These are phyloP conservation scores for Xylaria arbuscula DNA, from an alignment of 2,329 filamentous ascomycete species.

Conservation along the genomic window DNA sequence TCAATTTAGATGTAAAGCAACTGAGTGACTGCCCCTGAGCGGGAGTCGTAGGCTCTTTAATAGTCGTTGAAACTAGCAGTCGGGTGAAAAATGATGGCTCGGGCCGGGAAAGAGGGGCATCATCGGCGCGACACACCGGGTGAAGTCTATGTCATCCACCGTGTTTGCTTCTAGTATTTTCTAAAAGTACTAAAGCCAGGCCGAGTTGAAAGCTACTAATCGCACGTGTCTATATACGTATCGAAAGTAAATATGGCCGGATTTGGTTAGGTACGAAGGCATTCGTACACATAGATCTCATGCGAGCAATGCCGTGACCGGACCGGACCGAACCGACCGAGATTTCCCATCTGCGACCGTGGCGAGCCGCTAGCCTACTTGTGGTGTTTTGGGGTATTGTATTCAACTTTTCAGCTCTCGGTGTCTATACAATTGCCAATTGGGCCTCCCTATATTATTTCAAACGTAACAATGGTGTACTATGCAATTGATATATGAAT, in stretches of 20 bases:
- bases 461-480: no score
- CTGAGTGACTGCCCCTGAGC: background rate
- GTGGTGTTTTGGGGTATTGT: background rate
- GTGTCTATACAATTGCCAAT: no score
- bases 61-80: background rate
- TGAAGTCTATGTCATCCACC: slow-evolving; percentile 2
- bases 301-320: background rate
- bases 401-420: background rate
- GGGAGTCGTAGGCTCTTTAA: slow-evolving; percentile 11
- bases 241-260: background rate
- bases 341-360: background rate
- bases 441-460: no score
- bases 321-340: slow-evolving; percentile 28
- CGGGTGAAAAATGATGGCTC: background rate
- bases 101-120: slow-evolving; percentile 18
- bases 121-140: slow-evolving; percentile 8
- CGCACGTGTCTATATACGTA: no score
- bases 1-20: background rate
- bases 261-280: no score
- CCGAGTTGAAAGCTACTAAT: background rate
- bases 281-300: background rate
- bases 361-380: background rate
- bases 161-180: background rate
- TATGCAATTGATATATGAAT: background rate
- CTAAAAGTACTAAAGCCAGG: background rate